Evolutionary conservation across 2,329 filamentous ascomycete genomes (phyloP).

Genomic region (Lachnellula hyalina): DNA sequence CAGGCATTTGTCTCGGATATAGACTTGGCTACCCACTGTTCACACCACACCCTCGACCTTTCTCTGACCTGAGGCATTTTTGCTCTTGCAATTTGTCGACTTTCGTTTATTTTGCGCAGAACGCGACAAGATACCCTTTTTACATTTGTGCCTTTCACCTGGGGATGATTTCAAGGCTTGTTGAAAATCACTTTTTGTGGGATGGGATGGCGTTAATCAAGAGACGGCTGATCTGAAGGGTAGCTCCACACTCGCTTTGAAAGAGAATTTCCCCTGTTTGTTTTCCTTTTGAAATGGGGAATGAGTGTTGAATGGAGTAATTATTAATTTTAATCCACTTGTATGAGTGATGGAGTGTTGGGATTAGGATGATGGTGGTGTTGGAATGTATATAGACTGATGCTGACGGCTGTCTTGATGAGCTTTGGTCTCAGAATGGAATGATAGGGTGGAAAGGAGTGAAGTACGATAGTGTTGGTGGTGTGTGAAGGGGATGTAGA

Average conservation of each 20-base stretch:
- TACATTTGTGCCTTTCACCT: not conserved
- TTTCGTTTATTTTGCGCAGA: not conserved
- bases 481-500: constrained; percentile 2
- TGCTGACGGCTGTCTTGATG: not conserved
- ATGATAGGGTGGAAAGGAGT: not conserved
- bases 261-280: not conserved
- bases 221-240: not conserved
- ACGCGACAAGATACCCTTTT: not conserved
- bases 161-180: not conserved
- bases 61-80: not conserved
- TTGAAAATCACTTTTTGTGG: not conserved
- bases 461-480: not conserved
- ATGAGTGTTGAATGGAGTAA: constrained; percentile 15
- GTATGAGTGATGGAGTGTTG: constrained; percentile 1
- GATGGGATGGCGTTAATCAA: not conserved
- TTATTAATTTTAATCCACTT: constrained; percentile 20
- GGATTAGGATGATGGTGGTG: not conserved
- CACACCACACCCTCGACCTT: not conserved
- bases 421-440: not conserved
- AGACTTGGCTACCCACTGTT: not conserved
- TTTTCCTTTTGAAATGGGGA: not conserved
- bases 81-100: not conserved
- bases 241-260: not conserved
- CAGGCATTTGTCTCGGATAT: constrained; percentile 2
- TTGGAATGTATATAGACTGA: not conserved